A percentile compares a stretch with the other conserved stretches of the same genome.
These are phyloP conservation scores for Polyplosphaeria fusca DNA, from an alignment of 495 filamentous ascomycete genomes.

Conservation along the genomic window DNA sequence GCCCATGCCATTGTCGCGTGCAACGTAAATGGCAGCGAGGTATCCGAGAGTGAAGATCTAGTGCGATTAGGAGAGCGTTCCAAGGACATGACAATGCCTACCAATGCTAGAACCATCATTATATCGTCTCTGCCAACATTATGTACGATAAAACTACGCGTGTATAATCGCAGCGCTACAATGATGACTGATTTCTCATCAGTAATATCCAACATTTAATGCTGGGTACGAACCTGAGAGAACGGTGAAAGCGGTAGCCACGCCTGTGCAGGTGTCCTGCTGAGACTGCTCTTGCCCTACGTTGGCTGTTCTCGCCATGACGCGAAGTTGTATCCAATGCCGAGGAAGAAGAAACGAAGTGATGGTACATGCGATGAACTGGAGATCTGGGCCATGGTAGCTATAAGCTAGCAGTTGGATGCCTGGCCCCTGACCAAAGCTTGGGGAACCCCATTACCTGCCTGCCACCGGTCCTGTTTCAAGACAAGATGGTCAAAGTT, in stretches of 20 bases:
- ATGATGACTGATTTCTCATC: slow-evolving; percentile 15
- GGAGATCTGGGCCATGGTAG: no score
- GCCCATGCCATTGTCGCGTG: slow-evolving; percentile 28
- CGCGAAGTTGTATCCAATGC: no score
- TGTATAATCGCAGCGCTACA: slow-evolving; percentile 7
- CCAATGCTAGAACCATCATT: slow-evolving; percentile 21
- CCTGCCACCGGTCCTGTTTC: not conserved
- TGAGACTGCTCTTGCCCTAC: slow-evolving; percentile 7
- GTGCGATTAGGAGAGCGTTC: not conserved
- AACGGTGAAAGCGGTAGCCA: slow-evolving; percentile 19
- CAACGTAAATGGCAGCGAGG: slow-evolving; percentile 20
- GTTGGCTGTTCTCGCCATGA: not conserved
- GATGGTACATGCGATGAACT: no score
- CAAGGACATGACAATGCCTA: not conserved
- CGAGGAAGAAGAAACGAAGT: no score
- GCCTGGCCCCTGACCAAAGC: no score
- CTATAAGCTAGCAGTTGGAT: no score
- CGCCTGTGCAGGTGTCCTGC: slow-evolving; percentile 18
- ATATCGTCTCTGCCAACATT: slow-evolving; percentile 24
- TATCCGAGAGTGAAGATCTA: slow-evolving; percentile 28
- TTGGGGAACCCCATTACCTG: no score
- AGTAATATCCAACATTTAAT: not conserved
- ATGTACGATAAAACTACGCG: slow-evolving; percentile 10
- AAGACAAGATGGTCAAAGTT: not conserved
- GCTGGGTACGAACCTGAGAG: slow-evolving; percentile 13